These are phyloP conservation scores for Cystobasidium tubakii DNA, from an alignment of 768 basidiomycete genomes.

Conservation along the genomic window DNA sequence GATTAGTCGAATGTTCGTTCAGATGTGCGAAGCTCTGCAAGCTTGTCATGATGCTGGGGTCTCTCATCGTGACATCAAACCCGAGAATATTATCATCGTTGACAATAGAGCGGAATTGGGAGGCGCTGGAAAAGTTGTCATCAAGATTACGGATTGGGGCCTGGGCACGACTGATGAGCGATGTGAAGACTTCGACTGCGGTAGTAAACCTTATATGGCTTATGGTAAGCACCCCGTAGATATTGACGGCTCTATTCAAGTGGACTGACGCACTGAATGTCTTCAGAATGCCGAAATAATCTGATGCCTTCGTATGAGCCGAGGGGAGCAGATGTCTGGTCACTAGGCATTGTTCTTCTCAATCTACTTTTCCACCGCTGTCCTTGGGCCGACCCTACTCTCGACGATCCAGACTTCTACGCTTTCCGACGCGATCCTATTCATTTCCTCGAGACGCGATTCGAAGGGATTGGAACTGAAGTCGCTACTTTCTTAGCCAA, in stretches of 20 bases:
- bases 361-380: slow-evolving; percentile 99
- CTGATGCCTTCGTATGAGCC: slow-evolving; percentile 88
- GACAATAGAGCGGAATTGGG: slow-evolving; percentile 42
- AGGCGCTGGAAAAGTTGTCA: slow-evolving; percentile 58
- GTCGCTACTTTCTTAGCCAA: slow-evolving; percentile 83
- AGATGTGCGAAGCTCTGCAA: slow-evolving; percentile 98
- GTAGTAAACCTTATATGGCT: slow-evolving; percentile 98
- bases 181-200: slow-evolving; percentile 95
- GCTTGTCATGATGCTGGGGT: slow-evolving; percentile 85
- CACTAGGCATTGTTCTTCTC: slow-evolving; percentile 95
- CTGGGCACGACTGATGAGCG: slow-evolving; percentile 81
- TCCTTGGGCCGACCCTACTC: slow-evolving; percentile 93
- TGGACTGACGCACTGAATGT: too few species aligned
- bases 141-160: slow-evolving; percentile 96
- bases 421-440: slow-evolving; percentile 70
- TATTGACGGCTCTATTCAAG: too few species aligned
- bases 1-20: slow-evolving; percentile 93
- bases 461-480: slow-evolving; percentile 59
- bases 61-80: slow-evolving; percentile 97
- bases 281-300: slow-evolving; percentile 89
- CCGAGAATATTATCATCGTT: slow-evolving; percentile 55
- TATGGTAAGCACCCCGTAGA: slow-evolving; percentile 62
- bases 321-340: slow-evolving; percentile 96
- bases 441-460: slow-evolving; percentile 80
- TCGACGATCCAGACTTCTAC: slow-evolving; percentile 72